Evolutionary conservation across 257 asterid species (phyloP).

Genomic region (Salvia hispanica): DNA sequence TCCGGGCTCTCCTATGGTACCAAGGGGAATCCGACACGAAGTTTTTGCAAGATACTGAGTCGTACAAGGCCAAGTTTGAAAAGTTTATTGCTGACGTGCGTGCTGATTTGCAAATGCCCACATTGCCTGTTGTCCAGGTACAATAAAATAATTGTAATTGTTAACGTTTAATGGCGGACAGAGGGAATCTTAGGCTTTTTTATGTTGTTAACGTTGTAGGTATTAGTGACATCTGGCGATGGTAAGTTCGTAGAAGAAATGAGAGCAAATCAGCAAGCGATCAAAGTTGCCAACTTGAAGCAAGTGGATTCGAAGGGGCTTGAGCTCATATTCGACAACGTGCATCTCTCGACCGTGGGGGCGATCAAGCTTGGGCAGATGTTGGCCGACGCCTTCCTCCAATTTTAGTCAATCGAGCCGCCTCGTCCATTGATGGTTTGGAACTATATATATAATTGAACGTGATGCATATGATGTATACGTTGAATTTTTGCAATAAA

Average conservation of each 20-base stretch:
- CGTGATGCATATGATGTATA: background rate
- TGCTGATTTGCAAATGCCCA: slow-evolving; percentile 37
- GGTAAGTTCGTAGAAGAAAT: slow-evolving; percentile 45
- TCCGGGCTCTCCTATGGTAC: slow-evolving; percentile 60
- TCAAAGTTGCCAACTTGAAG: slow-evolving; percentile 45
- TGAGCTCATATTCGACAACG: slow-evolving; percentile 34
- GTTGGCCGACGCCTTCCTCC: slow-evolving; percentile 53
- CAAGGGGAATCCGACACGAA: slow-evolving; percentile 71
- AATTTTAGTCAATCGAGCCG: background rate
- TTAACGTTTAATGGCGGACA: too few relatives aligned
- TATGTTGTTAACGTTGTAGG: slow-evolving; percentile 36
- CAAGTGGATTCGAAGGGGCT: slow-evolving; percentile 68
- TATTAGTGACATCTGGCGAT: slow-evolving; percentile 60
- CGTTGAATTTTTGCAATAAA: background rate
- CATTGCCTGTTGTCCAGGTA: slow-evolving; percentile 49
- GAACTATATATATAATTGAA: background rate
- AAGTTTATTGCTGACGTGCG: slow-evolving; percentile 45
- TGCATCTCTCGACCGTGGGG: slow-evolving; percentile 53
- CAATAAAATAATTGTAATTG: too few relatives aligned
- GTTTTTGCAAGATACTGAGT: slow-evolving; percentile 32
- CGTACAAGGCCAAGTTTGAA: slow-evolving; percentile 42
- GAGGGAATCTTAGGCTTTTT: too few relatives aligned
- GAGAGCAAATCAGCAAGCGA: slow-evolving; percentile 55
- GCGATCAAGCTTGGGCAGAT: slow-evolving; percentile 54
- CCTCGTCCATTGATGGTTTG: too few relatives aligned